phyloP scores from a whole-genome alignment of 2,329 filamentous ascomycete species.

The Ceratocystis albifundus region DNA sequence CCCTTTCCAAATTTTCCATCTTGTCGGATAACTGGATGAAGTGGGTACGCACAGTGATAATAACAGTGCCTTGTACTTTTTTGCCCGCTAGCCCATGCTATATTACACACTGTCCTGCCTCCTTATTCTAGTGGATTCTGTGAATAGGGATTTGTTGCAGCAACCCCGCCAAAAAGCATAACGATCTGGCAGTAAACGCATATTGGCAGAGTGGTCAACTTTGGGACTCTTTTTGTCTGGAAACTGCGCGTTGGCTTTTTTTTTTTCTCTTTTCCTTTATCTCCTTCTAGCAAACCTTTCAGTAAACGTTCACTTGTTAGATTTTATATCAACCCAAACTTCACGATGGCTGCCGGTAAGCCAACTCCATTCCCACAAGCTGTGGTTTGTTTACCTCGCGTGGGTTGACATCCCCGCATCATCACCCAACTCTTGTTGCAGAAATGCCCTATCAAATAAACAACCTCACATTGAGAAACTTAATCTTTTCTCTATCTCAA shows the following conservation, averaged over 20 bases:
- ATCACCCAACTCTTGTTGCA: background rate
- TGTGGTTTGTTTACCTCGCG: background rate
- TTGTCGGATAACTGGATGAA: background rate
- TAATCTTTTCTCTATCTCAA: too few relatives aligned
- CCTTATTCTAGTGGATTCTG: constrained; percentile 9
- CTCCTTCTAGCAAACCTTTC: background rate
- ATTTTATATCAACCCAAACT: constrained; percentile 17
- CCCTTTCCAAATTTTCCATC: background rate
- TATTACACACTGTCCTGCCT: constrained; percentile 10
- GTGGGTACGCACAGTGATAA: background rate
- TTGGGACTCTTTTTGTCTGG: background rate
- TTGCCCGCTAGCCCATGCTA: background rate
- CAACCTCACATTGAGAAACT: background rate
- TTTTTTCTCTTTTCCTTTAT: constrained; percentile 8
- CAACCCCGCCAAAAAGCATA: constrained; percentile 20
- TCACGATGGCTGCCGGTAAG: constrained; percentile 31
- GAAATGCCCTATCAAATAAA: background rate
- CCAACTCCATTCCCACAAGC: constrained; percentile 10
- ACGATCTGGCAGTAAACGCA: constrained; percentile 1
- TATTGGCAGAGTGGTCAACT: background rate
- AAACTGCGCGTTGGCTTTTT: constrained; percentile 2
- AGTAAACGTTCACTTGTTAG: constrained; percentile 1
- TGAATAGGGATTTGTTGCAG: constrained; percentile 4
- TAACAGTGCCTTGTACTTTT: background rate
- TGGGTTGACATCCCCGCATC: background rate